A percentile compares a stretch with the other conserved stretches of the same genome.
phyloP scores from a whole-genome alignment of 2,329 filamentous ascomycete species.

The Fusarium begoniae region DNA sequence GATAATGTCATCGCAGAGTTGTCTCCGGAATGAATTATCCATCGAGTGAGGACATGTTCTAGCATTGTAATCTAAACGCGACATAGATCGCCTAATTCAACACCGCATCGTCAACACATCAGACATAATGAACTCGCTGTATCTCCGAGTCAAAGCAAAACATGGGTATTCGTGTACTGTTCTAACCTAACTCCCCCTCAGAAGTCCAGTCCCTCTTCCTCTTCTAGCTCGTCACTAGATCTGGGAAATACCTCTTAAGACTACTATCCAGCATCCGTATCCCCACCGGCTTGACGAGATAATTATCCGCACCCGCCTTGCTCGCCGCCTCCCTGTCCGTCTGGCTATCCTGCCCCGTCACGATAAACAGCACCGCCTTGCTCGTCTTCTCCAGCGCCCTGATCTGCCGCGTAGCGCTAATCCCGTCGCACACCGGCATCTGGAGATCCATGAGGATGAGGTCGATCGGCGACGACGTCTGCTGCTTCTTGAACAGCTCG shows the following conservation, averaged over 20 bases:
- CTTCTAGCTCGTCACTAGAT: not conserved
- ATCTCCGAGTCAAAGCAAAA: not conserved
- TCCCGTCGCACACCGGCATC: slow-evolving; percentile 44
- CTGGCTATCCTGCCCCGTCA: slow-evolving; percentile 43
- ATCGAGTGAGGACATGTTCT: not conserved
- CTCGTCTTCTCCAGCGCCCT: slow-evolving; percentile 32
- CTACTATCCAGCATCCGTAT: slow-evolving; percentile 32
- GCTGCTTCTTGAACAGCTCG: slow-evolving; percentile 41
- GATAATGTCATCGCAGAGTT: not conserved
- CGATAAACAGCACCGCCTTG: slow-evolving; percentile 35
- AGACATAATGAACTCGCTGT: not conserved
- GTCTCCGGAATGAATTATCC: not conserved
- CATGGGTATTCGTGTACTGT: slow-evolving; percentile 1
- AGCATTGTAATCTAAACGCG: accelerated
- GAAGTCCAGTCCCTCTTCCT: not conserved
- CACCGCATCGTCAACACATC: not conserved
- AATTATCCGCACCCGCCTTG: slow-evolving; percentile 38
- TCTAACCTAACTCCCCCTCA: not conserved
- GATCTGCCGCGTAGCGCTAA: slow-evolving; percentile 42
- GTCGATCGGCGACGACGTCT: slow-evolving; percentile 21
- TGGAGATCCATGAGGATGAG: slow-evolving; percentile 44
- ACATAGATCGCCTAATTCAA: not conserved
- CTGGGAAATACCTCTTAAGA: slow-evolving; percentile 29
- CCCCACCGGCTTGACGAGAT: slow-evolving; percentile 39
- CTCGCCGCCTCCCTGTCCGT: slow-evolving; percentile 27